Base-by-base conservation (phyloP, 306 rosid genomes). In the Echinosophora koreensis region DNA sequence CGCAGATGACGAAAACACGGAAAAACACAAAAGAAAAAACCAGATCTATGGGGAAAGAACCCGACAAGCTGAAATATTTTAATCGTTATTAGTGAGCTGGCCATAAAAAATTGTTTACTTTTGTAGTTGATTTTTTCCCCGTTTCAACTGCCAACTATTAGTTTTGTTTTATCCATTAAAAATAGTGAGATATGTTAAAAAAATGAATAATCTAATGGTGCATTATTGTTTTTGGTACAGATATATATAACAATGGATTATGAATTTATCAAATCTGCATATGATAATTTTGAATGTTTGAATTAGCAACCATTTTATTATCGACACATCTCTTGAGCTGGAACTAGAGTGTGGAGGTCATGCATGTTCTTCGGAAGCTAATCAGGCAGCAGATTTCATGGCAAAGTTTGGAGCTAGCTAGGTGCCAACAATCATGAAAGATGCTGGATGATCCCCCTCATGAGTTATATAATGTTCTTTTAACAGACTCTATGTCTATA, bases 101-200 rank as follows among this genome's bases (percentile, higher is more conserved):
- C 9, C 22, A 12, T 30, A 9, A 12, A 62, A 58, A 5, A 5
- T 49, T 11, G 11, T 30, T 4, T 57, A 55, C 5, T 38, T 38
- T 4, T 38, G 2, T 71, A 55, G 6, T 71, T 56, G 28, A 71
- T 54, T 71, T 51, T 3, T 37, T 37, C 14, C 17, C 12, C 38
- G 63, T 63, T 63, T 63, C 71, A 75, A 18, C 8, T 50, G 52
- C 54, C 66, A 76, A 70, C 42, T 51, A 11, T 50, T 12, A 14
- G 37, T 61, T 35, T 18, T 47, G 69, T 50, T 58, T 61, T 74
- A n/a, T 18, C 37, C 39, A 32, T 63, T 49, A 22, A 22, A 30
- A 50, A 50, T 35, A 67, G 27, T 67, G 8, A 13, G 28, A 22
- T 66, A 3, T 4, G 38, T 18, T 42, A 4, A 66, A 22, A 22